Evolutionary conservation across 352 stramenopile species (phyloP), one percentile per base, ranked within the genome.

Genomic region (Pythium dissimile): DNA sequence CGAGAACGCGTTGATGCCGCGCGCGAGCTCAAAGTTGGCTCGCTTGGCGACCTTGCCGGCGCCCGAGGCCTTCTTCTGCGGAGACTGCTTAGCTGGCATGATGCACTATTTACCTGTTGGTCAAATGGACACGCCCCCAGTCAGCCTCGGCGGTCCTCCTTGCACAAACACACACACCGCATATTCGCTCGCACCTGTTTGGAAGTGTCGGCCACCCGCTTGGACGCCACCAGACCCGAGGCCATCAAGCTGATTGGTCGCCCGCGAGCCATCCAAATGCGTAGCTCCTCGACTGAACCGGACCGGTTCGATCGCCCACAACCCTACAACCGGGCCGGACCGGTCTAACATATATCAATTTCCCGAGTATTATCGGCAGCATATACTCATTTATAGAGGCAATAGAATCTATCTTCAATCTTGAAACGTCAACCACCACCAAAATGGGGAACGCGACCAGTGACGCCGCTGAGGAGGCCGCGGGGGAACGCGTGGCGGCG

Each of bases 1-100:
- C 54, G 76, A 77, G 67, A 83, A 87, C 28, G 81, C 81, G 71
- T 91, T 91, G 65, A 91, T 85, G 59, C 81, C 81, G 58, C 81
- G 69, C 10, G 76, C 71, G 53, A 91, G 60, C 68, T 82, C 79
- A 20, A 83, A 64, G 64, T 89, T 89, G 55, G 77, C 57, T 54
- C 79, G 79, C 61, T 81, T 84, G 53, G 54, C 60, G 38, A 62
- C 60, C 52, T 53, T 67, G 46, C 27, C 60, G 38, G 51, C 43
- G 45, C 34, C 49, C 26, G 58, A 41, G 47, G 30, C 55, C 42
- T 59, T 52, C 58, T 66, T 66, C 59, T 66, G 50, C 21, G 59
- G 59, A 50, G 58, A 60, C 57, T 64, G 58, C 59, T 67, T 67
- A 43, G 61, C 61, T 54, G 54, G 53, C 61, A 68, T 68, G 61